Base-by-base conservation (phyloP, 163 green algal species). In the Chlorella variabilis region DNA sequence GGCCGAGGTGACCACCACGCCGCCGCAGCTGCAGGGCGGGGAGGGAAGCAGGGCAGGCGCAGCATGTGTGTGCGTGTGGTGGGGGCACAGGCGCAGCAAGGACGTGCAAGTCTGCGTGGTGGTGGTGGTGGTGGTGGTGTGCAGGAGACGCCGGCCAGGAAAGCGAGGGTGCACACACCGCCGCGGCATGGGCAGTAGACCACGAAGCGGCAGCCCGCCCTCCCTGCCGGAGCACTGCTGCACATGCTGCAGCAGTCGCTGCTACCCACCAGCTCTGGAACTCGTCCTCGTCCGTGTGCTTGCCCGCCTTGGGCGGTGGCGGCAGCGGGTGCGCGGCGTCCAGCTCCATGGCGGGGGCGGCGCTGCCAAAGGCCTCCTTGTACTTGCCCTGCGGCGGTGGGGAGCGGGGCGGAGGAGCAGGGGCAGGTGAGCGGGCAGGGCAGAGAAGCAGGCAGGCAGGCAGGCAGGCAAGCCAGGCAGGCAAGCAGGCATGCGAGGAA, bases 1-100 rank as follows among this genome's bases (percentile, higher is more conserved):
- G 3, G 75, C 86, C 13, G 88, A 94, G 25, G 90, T 90, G 21
- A 98, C 81, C 51, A 96, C 84, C 41, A 99, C 81, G 48, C 97
- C 95, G 61, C 95, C 94, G 58, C 87, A 91, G 89, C 93, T 96
- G 91, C 88, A 89, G n/a, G n/a, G 62, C 27, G 27, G 20, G 20
- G n/a, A 17, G 33, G 51, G 38, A 29, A 31, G 51, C 9, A 25
- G 1, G 39, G 73, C 8, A 54, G 49, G 25, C 51, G 41, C 4
- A 25, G 20, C 21, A 34, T 65, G 25, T n/a, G n/a, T n/a, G n/a
- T n/a, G n/a, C n/a, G n/a, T n/a, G n/a, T n/a, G 56, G 23, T 31
- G 56, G 21, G 56, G 17, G 2, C 17, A 48, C 27, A 36, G n/a
- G 42, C 38, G 34, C 63, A 71, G 17, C 0, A 1, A 31, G 15